These are phyloP conservation scores for Echinosophora koreensis DNA, from an alignment of 306 rosid genomes.

Conservation along the genomic window DNA sequence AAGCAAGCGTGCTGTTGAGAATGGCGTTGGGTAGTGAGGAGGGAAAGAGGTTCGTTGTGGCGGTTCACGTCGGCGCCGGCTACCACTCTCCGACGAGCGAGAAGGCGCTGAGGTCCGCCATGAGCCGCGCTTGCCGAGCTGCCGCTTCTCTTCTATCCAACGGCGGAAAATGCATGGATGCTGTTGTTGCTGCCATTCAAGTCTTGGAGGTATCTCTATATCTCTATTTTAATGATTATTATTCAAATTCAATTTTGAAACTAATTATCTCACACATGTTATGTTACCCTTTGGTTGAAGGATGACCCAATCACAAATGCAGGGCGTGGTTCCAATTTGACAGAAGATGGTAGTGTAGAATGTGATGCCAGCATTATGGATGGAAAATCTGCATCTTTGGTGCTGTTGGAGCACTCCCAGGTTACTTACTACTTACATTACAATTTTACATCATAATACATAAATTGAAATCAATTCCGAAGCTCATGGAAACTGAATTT, in stretches of 20 bases:
- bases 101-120: constrained; percentile 78
- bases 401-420: constrained; percentile 95
- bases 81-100: constrained; percentile 88
- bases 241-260: too few relatives aligned
- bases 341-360: constrained; percentile 83
- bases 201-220: constrained; percentile 72
- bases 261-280: too few relatives aligned
- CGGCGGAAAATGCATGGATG: constrained; percentile 74
- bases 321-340: constrained; percentile 95
- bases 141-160: constrained; percentile 71
- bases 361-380: constrained; percentile 96
- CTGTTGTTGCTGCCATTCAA: constrained; percentile 84
- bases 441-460: constrained; percentile 10
- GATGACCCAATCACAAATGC: constrained; percentile 92
- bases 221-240: too few relatives aligned
- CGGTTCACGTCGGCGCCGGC: constrained; percentile 95
- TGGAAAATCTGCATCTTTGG: constrained; percentile 84
- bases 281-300: constrained; percentile 44
- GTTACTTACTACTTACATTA: constrained; percentile 53
- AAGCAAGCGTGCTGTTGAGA: too few relatives aligned
- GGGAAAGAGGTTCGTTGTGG: constrained; percentile 71
- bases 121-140: constrained; percentile 90
- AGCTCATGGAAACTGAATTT: constrained; percentile 6
- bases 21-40: constrained; percentile 4
- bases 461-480: neutral